Evolutionary conservation across 176 grass and related monocot genomes (phyloP).

Genomic region (Carex littledalei): DNA sequence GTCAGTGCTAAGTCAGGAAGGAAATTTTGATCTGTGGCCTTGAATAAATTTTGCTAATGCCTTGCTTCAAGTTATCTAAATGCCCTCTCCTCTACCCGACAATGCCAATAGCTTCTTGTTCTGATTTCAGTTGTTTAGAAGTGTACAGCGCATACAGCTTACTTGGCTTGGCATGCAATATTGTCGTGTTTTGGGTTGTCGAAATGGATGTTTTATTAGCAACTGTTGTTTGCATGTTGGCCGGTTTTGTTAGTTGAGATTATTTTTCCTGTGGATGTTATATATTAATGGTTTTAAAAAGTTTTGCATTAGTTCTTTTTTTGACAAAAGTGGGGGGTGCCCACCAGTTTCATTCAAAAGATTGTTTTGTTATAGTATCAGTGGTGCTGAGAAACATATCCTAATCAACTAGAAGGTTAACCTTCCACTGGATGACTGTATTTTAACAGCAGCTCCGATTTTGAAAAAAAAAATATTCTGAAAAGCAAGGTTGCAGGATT

Average conservation of each 20-base stretch:
- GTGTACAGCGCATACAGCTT: slow-evolving; percentile 6
- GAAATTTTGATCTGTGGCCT: slow-evolving; percentile 13
- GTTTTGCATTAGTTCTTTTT: background rate
- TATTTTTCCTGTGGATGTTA: background rate
- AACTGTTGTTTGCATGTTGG: background rate
- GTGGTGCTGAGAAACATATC: too few relatives aligned
- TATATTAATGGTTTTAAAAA: background rate
- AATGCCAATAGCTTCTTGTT: background rate
- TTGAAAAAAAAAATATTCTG: too few relatives aligned
- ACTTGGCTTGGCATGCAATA: background rate
- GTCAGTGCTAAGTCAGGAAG: slow-evolving; percentile 13
- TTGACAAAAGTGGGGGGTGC: too few relatives aligned
- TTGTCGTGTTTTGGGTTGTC: background rate
- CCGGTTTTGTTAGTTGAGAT: background rate
- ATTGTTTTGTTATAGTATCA: too few relatives aligned
- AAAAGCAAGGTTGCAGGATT: too few relatives aligned
- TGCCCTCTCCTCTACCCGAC: background rate
- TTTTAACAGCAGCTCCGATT: too few relatives aligned
- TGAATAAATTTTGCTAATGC: background rate
- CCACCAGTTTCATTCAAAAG: too few relatives aligned
- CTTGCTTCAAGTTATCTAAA: background rate
- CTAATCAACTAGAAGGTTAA: too few relatives aligned
- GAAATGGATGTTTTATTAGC: background rate
- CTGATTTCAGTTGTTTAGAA: background rate
- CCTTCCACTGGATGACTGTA: too few relatives aligned